phyloP scores from a whole-genome alignment of 371 early-diverging fungal genomes.

The Mucor circinelloides region DNA sequence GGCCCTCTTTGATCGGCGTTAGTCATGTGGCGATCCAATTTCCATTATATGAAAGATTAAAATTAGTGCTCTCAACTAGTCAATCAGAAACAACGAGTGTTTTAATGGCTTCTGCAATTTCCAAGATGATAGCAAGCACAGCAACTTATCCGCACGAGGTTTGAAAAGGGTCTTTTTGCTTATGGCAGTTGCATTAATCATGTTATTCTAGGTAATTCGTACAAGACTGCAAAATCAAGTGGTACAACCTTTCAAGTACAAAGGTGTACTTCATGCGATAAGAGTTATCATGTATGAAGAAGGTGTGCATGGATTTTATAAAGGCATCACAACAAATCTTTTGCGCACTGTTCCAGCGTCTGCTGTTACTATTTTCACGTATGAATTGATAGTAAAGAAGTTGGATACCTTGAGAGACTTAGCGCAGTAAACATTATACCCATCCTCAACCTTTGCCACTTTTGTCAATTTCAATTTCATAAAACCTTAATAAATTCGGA shows the following conservation, averaged over 20 bases:
- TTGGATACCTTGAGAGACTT: constrained; percentile 34
- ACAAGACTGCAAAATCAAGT: constrained; percentile 90
- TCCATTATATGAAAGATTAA: constrained; percentile 92
- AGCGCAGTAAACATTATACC: background rate
- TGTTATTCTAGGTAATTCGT: constrained; percentile 56
- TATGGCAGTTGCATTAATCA: constrained; percentile 56
- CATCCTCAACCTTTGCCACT: background rate
- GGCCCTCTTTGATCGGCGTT: constrained; percentile 87
- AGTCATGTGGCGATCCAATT: constrained; percentile 95
- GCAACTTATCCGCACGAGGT: constrained; percentile 85
- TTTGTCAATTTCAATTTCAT: background rate
- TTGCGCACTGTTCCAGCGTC: constrained; percentile 89
- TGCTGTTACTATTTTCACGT: constrained; percentile 86
- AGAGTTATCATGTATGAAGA: constrained; percentile 76
- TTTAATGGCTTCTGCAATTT: constrained; percentile 77
- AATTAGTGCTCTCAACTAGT: constrained; percentile 26
- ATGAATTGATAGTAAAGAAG: constrained; percentile 61
- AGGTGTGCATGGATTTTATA: constrained; percentile 82
- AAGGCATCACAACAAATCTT: constrained; percentile 86
- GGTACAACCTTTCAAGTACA: constrained; percentile 70
- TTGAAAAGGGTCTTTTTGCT: background rate
- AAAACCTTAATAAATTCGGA: background rate
- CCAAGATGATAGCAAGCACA: constrained; percentile 88
- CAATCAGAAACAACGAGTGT: constrained; percentile 34
- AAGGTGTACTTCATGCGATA: constrained; percentile 76